Evolutionary conservation across 2,329 filamentous ascomycete genomes (phyloP), one percentile per base, ranked within the genome.

Genomic region (Penicillium expansum): DNA sequence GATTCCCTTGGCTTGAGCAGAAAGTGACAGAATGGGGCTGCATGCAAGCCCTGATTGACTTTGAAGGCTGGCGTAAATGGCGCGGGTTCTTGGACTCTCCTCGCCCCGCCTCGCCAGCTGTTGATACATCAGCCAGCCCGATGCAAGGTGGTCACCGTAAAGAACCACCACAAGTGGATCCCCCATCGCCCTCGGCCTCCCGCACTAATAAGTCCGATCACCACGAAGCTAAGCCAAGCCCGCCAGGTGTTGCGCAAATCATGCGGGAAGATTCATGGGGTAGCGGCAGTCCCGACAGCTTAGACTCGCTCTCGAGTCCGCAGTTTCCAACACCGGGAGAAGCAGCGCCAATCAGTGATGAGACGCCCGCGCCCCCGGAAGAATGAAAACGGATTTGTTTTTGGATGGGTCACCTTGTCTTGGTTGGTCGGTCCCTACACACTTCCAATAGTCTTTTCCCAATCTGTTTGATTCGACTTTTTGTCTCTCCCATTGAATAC

Each of bases 21-120:
- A 99, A 99, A 75, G 92, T 97, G 66, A 97, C 95, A 77, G 94
- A 99, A 80, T 99, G 94, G 94, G 94, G 94, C 55, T 97, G 94
- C 79, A 99, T 99, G 94, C 94, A 97, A 79, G 94, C 94, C 10
- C 83, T 99, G 24, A 97, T 99, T 69, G 94, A 99, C 78, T 97
- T 94, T 72, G 93, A 97, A 72, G 94, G 94, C 60, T 99, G 94
- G 94, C 86, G 92, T 54, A 91, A 91, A 74, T 99, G 94, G 94
- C 96, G 96, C 74, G 90, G 94, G 68, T 93, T 90, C 69, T 76
- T 76, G 38, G 74, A 74, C 44, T 64, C 68, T 16, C 61, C 63
- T 30, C 58, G 45, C 8, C 55, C 66, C 22, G 55, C 61, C 14
- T 65, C 64, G 14, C 60, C 65, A 22, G 52, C 54, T 18, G 57